These are phyloP conservation scores for Ophiostoma novo-ulmi DNA, from an alignment of 2,329 filamentous ascomycete genomes.

Conservation along the genomic window DNA sequence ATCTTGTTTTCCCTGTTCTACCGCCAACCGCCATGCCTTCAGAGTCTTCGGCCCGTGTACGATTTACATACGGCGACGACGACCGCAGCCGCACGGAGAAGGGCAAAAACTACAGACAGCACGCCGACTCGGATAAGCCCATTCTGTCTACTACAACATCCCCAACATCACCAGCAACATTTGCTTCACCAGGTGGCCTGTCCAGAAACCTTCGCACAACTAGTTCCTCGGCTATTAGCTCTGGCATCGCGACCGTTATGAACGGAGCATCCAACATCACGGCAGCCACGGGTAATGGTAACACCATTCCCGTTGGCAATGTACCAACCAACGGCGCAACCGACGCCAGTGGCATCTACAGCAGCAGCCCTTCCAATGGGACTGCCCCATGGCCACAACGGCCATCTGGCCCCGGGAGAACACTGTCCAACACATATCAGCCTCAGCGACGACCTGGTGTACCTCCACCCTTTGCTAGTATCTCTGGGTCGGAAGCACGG, in stretches of 20 bases:
- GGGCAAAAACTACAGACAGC: constrained; percentile 37
- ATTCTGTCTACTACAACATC: constrained; percentile 39
- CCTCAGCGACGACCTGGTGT: constrained; percentile 51
- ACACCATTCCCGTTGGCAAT: constrained; percentile 7
- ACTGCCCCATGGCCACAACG: constrained; percentile 51
- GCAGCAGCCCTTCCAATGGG: constrained; percentile 22
- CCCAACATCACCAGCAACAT: constrained; percentile 42
- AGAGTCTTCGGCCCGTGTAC: constrained; percentile 53
- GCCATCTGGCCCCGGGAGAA: constrained; percentile 63
- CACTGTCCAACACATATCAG: constrained; percentile 75
- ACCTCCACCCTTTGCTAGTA: constrained; percentile 35
- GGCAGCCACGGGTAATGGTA: constrained; percentile 21
- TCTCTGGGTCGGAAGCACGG: constrained; percentile 36
- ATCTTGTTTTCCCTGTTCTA: background rate
- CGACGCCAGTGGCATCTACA: constrained; percentile 12
- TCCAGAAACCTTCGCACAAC: constrained; percentile 38
- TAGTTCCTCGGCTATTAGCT: constrained; percentile 21
- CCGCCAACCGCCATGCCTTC: constrained; percentile 33
- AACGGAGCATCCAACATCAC: constrained; percentile 8
- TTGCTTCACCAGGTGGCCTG: constrained; percentile 41
- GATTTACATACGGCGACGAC: constrained; percentile 50
- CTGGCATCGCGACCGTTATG: constrained; percentile 18
- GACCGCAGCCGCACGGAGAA: constrained; percentile 42
- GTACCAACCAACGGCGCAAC: constrained; percentile 16
- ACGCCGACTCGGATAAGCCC: constrained; percentile 39